Evolutionary conservation across 768 basidiomycete genomes (phyloP), one percentile per base, ranked within the genome.

Genomic region (Mycena rosella): DNA sequence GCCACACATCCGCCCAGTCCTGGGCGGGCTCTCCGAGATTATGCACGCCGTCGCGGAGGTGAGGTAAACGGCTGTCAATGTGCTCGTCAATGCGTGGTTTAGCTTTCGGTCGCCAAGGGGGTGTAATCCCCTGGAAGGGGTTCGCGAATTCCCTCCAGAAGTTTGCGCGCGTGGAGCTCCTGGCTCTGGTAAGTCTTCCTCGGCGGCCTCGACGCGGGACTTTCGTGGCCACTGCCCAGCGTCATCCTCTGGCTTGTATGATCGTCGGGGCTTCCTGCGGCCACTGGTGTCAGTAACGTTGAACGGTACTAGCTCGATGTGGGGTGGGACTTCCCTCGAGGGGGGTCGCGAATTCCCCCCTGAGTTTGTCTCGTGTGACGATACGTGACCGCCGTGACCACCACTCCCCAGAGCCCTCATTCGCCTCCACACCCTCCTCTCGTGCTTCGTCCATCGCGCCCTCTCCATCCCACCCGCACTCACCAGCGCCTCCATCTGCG

Each of bases 251-350:
- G 56, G 47, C 30, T 58, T 65, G 55, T 45, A 15, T 6, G 38
- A 30, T 18, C 63, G 56, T 20, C 32, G 45, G 1, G 63, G 56
- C 36, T 42, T 57, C 18, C 63, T 65, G 38, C n/a, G 2, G 0
- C 63, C 63, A 14, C 18, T 15, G 36, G 24, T 58, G 63, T 65
- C 55, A 65, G 63, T 44, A 20, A 65, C 27, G 18, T 58, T 65
- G 40, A 58, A 8, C 10, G 56, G 3, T 0, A 51, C 38, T 0
- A 26, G 17, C 29, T 57, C 48, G 27, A 65, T 30, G 7, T 65
- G 63, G 26, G 63, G 63, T 17, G 63, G 63, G 48, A 65, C 63
- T 65, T 65, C 63, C 63, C 63, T 65, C 63, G 56, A 58, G 63
- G 63, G 63, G 63, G 38, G 15, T 52, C 56, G 63, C 63, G 48